A percentile compares a stretch with the other conserved stretches of the same genome.
These are phyloP conservation scores for Otatea glauca DNA, from an alignment of 176 grass and related monocot species.

Conservation along the genomic window DNA sequence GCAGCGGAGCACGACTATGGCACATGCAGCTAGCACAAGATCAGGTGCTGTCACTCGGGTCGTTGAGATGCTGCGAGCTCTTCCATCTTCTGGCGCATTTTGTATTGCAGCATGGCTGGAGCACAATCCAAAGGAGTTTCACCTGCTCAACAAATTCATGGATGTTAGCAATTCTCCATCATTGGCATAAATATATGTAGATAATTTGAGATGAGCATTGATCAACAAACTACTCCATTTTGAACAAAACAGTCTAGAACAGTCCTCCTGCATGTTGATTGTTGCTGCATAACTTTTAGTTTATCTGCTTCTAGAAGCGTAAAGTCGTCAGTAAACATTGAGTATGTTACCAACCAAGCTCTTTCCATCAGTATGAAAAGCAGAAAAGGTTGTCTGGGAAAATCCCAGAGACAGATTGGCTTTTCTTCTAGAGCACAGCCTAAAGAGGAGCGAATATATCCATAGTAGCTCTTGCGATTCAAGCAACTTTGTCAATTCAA, in stretches of 20 bases:
- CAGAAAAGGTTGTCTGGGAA: background rate
- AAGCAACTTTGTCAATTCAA: background rate
- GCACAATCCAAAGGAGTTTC: slow-evolving; percentile 97
- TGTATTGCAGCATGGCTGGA: slow-evolving; percentile 96
- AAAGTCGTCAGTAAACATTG: background rate
- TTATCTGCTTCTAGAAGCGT: slow-evolving; percentile 1
- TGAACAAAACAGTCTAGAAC: background rate
- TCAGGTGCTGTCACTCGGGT: slow-evolving; percentile 9
- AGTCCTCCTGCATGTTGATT: background rate
- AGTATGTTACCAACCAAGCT: slow-evolving; percentile 17
- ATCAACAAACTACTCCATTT: background rate
- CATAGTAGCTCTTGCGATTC: background rate
- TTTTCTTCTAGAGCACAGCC: background rate
- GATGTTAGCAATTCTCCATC: background rate
- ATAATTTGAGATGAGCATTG: background rate
- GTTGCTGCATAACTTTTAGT: background rate
- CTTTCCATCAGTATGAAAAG: background rate
- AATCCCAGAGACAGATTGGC: background rate
- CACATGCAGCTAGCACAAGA: background rate
- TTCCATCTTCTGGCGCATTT: slow-evolving; percentile 75
- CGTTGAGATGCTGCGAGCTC: slow-evolving; percentile 50
- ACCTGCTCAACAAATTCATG: slow-evolving; percentile 56
- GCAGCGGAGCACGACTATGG: background rate
- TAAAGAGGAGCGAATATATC: background rate
- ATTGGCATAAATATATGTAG: background rate